Evolutionary conservation across 192 early-diverging fungal genomes (phyloP).

Genomic region (Backusella psychrophila): DNA sequence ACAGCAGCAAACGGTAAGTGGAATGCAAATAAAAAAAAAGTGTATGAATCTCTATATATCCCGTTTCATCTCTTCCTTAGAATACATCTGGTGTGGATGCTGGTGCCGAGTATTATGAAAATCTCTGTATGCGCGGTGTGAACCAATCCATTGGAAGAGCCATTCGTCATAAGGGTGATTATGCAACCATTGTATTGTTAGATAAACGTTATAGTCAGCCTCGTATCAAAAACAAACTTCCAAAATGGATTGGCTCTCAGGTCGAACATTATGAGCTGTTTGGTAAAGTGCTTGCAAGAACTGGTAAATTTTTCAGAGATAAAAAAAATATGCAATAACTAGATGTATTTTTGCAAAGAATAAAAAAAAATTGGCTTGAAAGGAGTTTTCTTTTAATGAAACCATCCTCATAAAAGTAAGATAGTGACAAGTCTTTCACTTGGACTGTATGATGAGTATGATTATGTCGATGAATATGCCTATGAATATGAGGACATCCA

Average conservation of each 20-base stretch:
- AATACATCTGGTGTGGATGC: constrained; percentile 29
- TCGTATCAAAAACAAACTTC: constrained; percentile 63
- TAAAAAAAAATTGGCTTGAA: too few relatives aligned
- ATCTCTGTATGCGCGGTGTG: constrained; percentile 90
- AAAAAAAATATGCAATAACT: not conserved
- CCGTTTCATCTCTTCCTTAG: not conserved
- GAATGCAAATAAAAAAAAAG: too few relatives aligned
- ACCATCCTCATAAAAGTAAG: too few relatives aligned
- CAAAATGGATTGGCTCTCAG: constrained; percentile 70
- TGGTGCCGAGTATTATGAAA: constrained; percentile 79
- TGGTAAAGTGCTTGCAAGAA: constrained; percentile 41
- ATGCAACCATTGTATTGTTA: constrained; percentile 79
- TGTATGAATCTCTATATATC: not conserved
- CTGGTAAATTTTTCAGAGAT: constrained; percentile 48
- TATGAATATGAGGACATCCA: too few relatives aligned
- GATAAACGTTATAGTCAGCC: constrained; percentile 63
- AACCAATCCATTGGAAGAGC: constrained; percentile 91
- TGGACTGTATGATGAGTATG: too few relatives aligned
- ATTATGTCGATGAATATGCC: too few relatives aligned
- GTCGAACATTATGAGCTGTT: constrained; percentile 47
- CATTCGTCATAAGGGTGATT: constrained; percentile 88
- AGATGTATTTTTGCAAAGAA: too few relatives aligned
- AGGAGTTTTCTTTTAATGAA: too few relatives aligned
- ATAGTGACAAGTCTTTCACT: too few relatives aligned
- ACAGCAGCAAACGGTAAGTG: constrained; percentile 29